A percentile compares a stretch with the other conserved stretches of the same genome.
Evolutionary conservation across 192 early-diverging fungal species (phyloP).

Genomic region (Spinellus fusiger): DNA sequence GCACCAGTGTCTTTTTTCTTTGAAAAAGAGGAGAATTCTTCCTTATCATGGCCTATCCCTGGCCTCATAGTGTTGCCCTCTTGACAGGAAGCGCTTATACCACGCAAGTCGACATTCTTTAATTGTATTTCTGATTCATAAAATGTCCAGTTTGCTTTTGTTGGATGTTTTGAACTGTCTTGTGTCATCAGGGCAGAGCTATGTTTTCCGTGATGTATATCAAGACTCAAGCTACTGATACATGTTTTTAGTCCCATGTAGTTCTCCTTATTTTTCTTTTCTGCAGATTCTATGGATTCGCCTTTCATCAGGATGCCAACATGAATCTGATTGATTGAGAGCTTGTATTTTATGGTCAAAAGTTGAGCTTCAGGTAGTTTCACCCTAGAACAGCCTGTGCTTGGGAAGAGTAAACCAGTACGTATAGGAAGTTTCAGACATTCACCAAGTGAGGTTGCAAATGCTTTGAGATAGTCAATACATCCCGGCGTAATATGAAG

Average conservation of each 20-base stretch:
- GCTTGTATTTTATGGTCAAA: constrained; percentile 28
- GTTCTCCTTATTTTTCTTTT: constrained; percentile 5
- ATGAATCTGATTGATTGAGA: constrained; percentile 19
- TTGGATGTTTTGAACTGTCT: constrained; percentile 4
- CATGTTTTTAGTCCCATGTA: constrained; percentile 26
- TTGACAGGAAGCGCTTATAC: constrained; percentile 3
- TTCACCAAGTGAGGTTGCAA: constrained; percentile 24
- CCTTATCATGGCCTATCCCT: not conserved
- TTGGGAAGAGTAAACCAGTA: constrained; percentile 19
- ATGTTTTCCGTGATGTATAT: constrained; percentile 31
- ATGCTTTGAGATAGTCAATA: constrained; percentile 19
- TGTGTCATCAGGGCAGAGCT: not conserved
- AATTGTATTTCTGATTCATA: constrained; percentile 33
- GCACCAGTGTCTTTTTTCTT: not conserved
- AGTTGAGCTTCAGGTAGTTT: constrained; percentile 23
- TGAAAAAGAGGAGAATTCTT: not conserved
- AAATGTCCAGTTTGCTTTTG: constrained; percentile 22
- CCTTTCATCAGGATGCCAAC: constrained; percentile 26
- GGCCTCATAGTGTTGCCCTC: not conserved
- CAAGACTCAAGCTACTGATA: constrained; percentile 21
- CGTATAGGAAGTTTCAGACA: constrained; percentile 28
- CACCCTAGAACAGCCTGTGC: not conserved
- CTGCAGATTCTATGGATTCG: constrained; percentile 8
- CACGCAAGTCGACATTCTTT: constrained; percentile 28
- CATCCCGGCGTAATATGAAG: constrained; percentile 29